Evolutionary conservation across 2,329 filamentous ascomycete genomes (phyloP), one percentile per base, ranked within the genome.

Genomic region (Thyridium curvatum): DNA sequence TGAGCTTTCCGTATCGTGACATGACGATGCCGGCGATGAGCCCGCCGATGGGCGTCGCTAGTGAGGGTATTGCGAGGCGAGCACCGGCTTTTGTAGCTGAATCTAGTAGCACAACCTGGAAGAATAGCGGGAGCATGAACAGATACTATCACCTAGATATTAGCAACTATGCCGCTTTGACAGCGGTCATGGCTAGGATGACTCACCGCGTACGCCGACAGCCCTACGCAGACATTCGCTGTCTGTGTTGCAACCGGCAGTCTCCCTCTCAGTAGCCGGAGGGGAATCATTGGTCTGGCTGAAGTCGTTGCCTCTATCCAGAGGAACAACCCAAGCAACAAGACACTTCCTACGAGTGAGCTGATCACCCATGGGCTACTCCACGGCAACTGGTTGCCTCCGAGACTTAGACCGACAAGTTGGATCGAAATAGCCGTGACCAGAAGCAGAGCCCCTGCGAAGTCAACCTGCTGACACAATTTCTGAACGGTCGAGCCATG

Each of bases 61-160:
- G 51, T 0, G 79, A 82, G 2, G 82, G 77, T 2, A 80, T 72
- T 0, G 79, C 72, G 7, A 86, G 71, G 2, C 81, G 72, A 6
- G 78, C 69, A 1, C 82, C 82, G 1, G 82, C 82, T 12, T 69
- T 67, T 0, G 80, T 79, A 0, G 82, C 74, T 0, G 76, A 76
- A 42, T 84, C 79, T 3, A 77, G 59, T 3, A 82, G 68, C 7
- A 84, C 77, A 0, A 77, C 77, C 48, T 84, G 80, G 52, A 84
- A 86, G 60, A 82, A 86, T 5, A 86, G 62, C 0, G 83, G 83
- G 1, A 82, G 69, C 51, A 82, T 82, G 61, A 86, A 86, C 13
- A 85, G 64, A 46, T 84, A 76, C 68, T 74, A 32, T 4, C 17
- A 41, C 30, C 39, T 36, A 3, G 14, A 8, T 16, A 41, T 13